A percentile compares a stretch with the other conserved stretches of the same genome.
Evolutionary conservation across 352 stramenopile species (phyloP).

Genomic region (Phytopythium delawarense): DNA sequence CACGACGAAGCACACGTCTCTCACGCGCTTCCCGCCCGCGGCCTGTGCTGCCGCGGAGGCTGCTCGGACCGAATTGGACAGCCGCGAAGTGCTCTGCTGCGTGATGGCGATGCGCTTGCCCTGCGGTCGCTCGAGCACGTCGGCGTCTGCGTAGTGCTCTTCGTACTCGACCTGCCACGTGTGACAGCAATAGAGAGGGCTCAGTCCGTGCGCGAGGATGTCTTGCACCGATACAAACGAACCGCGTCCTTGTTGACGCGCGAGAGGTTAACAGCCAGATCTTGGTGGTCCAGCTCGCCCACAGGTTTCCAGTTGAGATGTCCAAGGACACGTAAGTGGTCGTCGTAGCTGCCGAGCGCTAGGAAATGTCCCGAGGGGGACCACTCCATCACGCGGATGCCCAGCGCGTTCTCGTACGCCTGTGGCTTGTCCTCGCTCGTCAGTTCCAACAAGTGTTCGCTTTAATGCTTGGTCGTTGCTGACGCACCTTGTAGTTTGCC

Average conservation of each 20-base stretch:
- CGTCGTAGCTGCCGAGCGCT: slow-evolving; percentile 74
- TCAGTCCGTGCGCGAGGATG: neutral
- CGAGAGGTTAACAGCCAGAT: slow-evolving; percentile 34
- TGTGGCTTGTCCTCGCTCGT: slow-evolving; percentile 11
- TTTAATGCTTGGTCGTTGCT: neutral
- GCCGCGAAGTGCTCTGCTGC: slow-evolving; percentile 26
- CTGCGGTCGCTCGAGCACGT: slow-evolving; percentile 49
- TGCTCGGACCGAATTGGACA: slow-evolving; percentile 58
- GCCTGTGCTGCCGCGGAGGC: slow-evolving; percentile 54
- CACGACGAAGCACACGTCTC: slow-evolving; percentile 67
- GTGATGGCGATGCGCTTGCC: slow-evolving; percentile 50
- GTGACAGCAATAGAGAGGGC: neutral
- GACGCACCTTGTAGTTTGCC: slow-evolving; percentile 62
- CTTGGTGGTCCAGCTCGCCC: slow-evolving; percentile 69
- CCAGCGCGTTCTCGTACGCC: slow-evolving; percentile 78
- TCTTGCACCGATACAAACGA: neutral
- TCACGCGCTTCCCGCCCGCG: slow-evolving; percentile 37
- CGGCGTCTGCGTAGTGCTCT: slow-evolving; percentile 50
- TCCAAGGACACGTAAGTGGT: slow-evolving; percentile 69
- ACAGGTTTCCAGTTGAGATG: slow-evolving; percentile 77
- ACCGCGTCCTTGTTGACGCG: slow-evolving; percentile 48
- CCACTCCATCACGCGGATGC: slow-evolving; percentile 71
- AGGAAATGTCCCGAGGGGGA: slow-evolving; percentile 76
- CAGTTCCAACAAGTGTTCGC: neutral
- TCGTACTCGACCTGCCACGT: slow-evolving; percentile 59